Conservation (phyloP, 177 flowering plant genomes). For the Vitis hybrid region DNA sequence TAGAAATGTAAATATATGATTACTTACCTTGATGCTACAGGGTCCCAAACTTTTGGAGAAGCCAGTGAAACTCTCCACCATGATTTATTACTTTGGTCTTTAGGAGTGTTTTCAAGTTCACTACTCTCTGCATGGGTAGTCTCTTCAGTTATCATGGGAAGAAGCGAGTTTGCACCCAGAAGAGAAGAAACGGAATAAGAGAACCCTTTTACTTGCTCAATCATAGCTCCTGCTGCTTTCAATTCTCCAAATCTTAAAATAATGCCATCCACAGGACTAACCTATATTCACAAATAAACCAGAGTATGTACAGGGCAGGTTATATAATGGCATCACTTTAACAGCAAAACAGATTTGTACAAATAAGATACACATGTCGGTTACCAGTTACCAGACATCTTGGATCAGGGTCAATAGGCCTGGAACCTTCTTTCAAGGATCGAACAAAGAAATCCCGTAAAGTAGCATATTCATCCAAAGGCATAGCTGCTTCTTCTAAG, state of each 20-base stretch:
- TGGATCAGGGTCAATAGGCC: constrained; percentile 79
- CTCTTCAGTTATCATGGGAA: constrained; percentile 44
- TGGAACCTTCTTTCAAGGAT: constrained; percentile 73
- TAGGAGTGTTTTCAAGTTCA: constrained; percentile 25
- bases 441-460: constrained; percentile 79
- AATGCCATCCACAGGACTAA: constrained; percentile 96
- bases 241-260: constrained; percentile 84
- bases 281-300: constrained; percentile 36
- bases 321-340: not conserved
- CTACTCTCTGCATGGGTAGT: constrained; percentile 29
- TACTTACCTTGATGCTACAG: constrained; percentile 69
- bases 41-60: constrained; percentile 71
- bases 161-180: constrained; percentile 70
- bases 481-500: constrained; percentile 79
- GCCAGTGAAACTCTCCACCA: constrained; percentile 94
- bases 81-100: constrained; percentile 45
- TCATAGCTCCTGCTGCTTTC: constrained; percentile 74
- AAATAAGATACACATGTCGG: constrained; percentile 32
- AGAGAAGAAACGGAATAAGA: constrained; percentile 84
- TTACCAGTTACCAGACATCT: constrained; percentile 97
- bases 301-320: constrained; percentile 1
- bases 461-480: constrained; percentile 77
- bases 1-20: constrained; percentile 6
- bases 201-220: constrained; percentile 95
- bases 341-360: not conserved